Percentiles rank a stretch among this genome's conserved stretches.
Conservation (phyloP, 2,329 filamentous ascomycete species). For the Clarireedia homoeocarpa region DNA sequence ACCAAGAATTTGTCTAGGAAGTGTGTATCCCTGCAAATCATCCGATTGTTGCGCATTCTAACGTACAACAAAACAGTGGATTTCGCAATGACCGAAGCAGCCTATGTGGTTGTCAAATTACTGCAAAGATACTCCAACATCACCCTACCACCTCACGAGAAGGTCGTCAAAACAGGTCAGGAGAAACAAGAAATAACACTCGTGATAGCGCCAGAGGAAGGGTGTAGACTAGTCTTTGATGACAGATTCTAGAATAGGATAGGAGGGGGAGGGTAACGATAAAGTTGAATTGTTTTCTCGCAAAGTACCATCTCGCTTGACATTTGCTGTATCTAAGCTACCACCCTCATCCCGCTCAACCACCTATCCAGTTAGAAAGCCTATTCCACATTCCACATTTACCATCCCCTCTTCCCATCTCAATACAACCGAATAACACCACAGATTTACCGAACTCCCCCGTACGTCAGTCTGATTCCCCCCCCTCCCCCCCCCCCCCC, state of each 20-base stretch:
- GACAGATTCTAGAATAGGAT: not conserved
- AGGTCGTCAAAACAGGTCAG: not conserved
- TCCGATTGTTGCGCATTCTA: not conserved
- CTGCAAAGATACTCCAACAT: not conserved
- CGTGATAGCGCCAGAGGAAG: not conserved
- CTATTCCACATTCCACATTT: too few species aligned
- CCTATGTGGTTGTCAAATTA: not conserved
- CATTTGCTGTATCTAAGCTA: too few species aligned
- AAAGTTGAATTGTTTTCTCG: too few species aligned
- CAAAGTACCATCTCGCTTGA: too few species aligned
- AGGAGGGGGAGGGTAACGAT: too few species aligned
- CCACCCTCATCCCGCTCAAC: too few species aligned
- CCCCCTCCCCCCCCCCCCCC: too few species aligned
- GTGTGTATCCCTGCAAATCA: slow-evolving; percentile 8
- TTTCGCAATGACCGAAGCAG: not conserved
- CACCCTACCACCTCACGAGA: not conserved
- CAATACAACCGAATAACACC: too few species aligned
- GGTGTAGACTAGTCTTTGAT: not conserved
- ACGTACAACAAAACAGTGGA: not conserved
- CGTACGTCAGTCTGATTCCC: too few species aligned
- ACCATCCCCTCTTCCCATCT: too few species aligned
- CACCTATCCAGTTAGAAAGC: too few species aligned
- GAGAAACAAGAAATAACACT: not conserved
- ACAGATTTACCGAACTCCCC: too few species aligned
- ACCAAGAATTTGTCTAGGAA: slow-evolving; percentile 61